These are phyloP conservation scores for Hypomontagnella submonticulosa DNA, from an alignment of 495 filamentous ascomycete species.

Conservation along the genomic window DNA sequence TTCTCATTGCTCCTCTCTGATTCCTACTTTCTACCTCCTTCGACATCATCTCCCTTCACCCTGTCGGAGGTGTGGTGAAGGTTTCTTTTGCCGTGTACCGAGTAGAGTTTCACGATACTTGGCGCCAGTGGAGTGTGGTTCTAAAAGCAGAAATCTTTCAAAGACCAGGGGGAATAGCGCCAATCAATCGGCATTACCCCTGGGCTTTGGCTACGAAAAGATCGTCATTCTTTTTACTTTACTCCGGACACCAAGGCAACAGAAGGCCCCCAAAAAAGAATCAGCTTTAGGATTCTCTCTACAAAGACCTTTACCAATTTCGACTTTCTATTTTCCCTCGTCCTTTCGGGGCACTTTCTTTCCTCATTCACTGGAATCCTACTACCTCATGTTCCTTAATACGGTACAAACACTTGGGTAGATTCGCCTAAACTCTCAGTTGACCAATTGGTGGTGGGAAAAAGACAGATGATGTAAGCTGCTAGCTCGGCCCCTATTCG, in stretches of 20 bases:
- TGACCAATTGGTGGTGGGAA: constrained; percentile 36
- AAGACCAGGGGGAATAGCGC: constrained; percentile 36
- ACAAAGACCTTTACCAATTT: constrained; percentile 14
- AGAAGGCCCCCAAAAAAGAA: constrained; percentile 10
- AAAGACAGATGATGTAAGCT: constrained; percentile 35
- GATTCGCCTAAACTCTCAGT: constrained; percentile 31
- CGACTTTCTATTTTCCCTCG: background rate
- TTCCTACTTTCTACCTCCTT: constrained; percentile 12
- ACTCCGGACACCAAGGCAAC: constrained; percentile 7
- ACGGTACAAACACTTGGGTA: constrained; percentile 6
- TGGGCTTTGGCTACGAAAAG: constrained; percentile 20
- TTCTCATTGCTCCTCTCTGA: constrained; percentile 20
- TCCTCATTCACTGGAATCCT: constrained; percentile 10
- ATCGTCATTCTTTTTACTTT: constrained; percentile 34
- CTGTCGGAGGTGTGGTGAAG: constrained; percentile 35
- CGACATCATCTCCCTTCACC: constrained; percentile 29
- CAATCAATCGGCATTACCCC: constrained; percentile 37
- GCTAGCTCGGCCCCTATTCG: constrained; percentile 38
- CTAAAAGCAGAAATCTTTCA: constrained; percentile 33
- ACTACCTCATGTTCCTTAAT: constrained; percentile 3
- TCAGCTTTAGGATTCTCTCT: constrained; percentile 1
- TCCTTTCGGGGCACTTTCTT: background rate
- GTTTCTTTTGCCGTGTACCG: constrained; percentile 23
- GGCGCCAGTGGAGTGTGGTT: constrained; percentile 32
- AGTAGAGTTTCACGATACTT: constrained; percentile 36